These are phyloP conservation scores for Dactylonectria macrodidyma DNA, from an alignment of 2,329 filamentous ascomycete genomes.

Conservation along the genomic window DNA sequence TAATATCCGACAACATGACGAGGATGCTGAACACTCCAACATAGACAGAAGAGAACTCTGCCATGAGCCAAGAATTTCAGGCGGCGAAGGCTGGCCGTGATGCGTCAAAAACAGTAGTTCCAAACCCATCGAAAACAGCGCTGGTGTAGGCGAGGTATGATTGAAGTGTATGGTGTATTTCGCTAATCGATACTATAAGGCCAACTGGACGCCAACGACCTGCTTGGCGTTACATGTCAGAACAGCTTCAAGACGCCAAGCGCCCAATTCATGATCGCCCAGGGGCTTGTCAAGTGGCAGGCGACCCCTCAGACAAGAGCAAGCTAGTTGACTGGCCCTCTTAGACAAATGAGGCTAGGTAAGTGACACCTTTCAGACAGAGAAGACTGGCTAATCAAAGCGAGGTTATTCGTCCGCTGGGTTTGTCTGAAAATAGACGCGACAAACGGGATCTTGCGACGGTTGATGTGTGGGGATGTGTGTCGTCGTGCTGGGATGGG, in stretches of 20 bases:
- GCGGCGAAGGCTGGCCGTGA: too few relatives aligned
- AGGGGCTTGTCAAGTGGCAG: too few relatives aligned
- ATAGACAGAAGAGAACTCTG: neutral
- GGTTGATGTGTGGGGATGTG: too few relatives aligned
- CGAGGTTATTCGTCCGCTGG: too few relatives aligned
- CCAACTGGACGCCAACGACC: neutral
- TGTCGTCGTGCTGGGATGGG: neutral
- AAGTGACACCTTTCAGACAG: too few relatives aligned
- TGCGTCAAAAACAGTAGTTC: neutral
- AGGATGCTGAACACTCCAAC: neutral
- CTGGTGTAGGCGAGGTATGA: neutral
- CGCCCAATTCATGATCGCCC: neutral
- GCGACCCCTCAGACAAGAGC: too few relatives aligned
- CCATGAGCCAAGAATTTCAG: neutral
- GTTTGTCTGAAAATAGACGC: too few relatives aligned
- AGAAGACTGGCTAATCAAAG: too few relatives aligned
- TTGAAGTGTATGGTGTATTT: neutral
- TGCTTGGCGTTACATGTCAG: constrained; percentile 2
- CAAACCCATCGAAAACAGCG: neutral
- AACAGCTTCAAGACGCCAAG: constrained; percentile 5
- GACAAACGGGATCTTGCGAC: too few relatives aligned
- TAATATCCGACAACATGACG: neutral
- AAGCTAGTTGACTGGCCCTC: too few relatives aligned
- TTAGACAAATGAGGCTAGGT: too few relatives aligned
- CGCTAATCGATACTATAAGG: neutral